Base-by-base conservation (phyloP, 2,329 filamentous ascomycete species). In the Aquanectria penicillioides region DNA sequence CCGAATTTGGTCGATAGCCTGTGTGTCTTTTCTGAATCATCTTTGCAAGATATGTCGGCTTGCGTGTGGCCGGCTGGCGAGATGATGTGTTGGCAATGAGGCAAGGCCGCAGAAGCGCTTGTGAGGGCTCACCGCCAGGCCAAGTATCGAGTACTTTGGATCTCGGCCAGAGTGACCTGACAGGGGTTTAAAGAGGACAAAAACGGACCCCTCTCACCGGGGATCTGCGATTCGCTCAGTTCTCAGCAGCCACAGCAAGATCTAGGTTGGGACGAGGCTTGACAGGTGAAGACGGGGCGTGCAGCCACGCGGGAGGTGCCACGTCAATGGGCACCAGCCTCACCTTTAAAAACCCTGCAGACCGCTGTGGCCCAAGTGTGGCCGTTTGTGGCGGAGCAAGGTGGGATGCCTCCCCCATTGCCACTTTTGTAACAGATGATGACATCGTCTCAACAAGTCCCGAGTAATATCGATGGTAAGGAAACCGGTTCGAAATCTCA, bases 251-350 rank as follows among this genome's bases (percentile, higher is more conserved):
- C 55, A 65, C 66, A 60, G 31, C 58, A 46, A 47, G 46, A 55
- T 48, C 46, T 53, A 53, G 40, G 46, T 44, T 57, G 56, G 48
- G 50, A 40, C 52, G 34, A 65, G 56, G 50, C 61, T 67, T 67
- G 50, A 61, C 58, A 58, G 51, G 47, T 56, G 51, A 58, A 31
- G 52, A 54, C 63, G 67, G 63, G 61, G 59, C 62, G 61, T 62
- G 63, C 71, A 73, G 73, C 73, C 70, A 73, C 71, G 71, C 62
- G 65, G 65, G 59, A 68, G 55, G 61, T 77, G 79, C 77, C 78
- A 81, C 79, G 79, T 80, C 78, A 77, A 67, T 53, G 48, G 57
- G 22, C 68, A 63, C 75, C 70, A 79, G 77, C 76, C 77, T 78
- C 75, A 76, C 63, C 49, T 64, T 64, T 54, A 38, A 34, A 38